Evolutionary conservation across 768 basidiomycete species (phyloP).

Genomic region (Mycena pura): DNA sequence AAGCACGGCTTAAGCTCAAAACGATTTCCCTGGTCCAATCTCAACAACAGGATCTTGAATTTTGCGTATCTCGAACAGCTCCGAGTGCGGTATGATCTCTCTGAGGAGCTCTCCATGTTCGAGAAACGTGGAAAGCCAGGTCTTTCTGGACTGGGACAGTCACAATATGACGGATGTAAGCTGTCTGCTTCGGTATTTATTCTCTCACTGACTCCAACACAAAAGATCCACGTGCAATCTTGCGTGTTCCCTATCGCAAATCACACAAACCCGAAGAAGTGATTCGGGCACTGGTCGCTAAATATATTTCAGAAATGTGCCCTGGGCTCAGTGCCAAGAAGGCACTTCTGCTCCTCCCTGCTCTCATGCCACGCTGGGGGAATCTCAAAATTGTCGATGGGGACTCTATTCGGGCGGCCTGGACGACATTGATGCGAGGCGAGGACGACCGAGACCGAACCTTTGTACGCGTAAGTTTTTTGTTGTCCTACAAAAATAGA

Average conservation of each 20-base stretch:
- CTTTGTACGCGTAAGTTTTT: slow-evolving; percentile 26
- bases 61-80: slow-evolving; percentile 37
- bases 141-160: neutral
- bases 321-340: neutral
- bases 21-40: slow-evolving; percentile 34
- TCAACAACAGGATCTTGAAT: slow-evolving; percentile 33
- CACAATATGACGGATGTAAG: slow-evolving; percentile 19
- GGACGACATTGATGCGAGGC: neutral
- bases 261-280: slow-evolving; percentile 8
- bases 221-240: slow-evolving; percentile 27
- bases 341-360: slow-evolving; percentile 19
- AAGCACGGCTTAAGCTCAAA: slow-evolving; percentile 29
- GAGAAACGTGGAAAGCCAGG: neutral
- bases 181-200: neutral
- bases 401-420: slow-evolving; percentile 27
- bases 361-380: slow-evolving; percentile 31
- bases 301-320: slow-evolving; percentile 30
- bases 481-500: neutral
- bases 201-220: neutral
- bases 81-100: slow-evolving; percentile 32
- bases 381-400: slow-evolving; percentile 34
- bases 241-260: slow-evolving; percentile 21
- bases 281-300: neutral
- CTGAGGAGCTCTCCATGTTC: slow-evolving; percentile 16
- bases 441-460: slow-evolving; percentile 19